Percentiles rank a stretch among this genome's conserved stretches.
These are phyloP conservation scores for Pseudonitzschia pungens DNA, from an alignment of 108 stramenopile genomes.

Conservation along the genomic window DNA sequence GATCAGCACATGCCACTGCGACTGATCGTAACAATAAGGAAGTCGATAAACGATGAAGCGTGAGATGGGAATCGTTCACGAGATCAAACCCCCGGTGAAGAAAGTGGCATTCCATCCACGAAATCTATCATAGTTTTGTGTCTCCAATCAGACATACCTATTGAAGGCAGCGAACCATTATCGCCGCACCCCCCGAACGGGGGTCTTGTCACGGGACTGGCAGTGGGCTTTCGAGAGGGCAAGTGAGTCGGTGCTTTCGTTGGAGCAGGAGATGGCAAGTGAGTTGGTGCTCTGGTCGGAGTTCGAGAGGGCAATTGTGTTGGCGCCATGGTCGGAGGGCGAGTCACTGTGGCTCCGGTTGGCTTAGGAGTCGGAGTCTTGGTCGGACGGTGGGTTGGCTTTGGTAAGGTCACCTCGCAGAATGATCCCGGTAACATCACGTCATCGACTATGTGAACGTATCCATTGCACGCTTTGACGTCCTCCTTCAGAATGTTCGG, in stretches of 20 bases:
- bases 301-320: background rate
- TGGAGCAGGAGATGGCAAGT: background rate
- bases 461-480: conserved; percentile 1
- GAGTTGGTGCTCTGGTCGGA: background rate
- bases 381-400: background rate
- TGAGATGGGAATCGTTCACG: too few species aligned
- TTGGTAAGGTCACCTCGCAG: background rate
- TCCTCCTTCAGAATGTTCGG: background rate
- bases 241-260: too few species aligned
- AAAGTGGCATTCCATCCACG: too few species aligned
- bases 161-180: too few species aligned
- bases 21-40: too few species aligned
- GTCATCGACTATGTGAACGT: background rate
- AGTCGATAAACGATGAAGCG: too few species aligned
- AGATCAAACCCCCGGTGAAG: too few species aligned
- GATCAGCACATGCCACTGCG: too few species aligned
- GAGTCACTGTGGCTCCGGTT: background rate
- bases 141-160: too few species aligned
- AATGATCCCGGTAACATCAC: background rate
- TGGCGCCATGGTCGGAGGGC: background rate
- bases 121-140: too few species aligned
- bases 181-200: too few species aligned
- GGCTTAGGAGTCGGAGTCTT: background rate
- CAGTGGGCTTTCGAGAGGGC: background rate
- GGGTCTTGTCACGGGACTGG: background rate